phyloP scores from a whole-genome alignment of 1,139 yeast genomes.

The Scheffersomyces illinoinensis region DNA sequence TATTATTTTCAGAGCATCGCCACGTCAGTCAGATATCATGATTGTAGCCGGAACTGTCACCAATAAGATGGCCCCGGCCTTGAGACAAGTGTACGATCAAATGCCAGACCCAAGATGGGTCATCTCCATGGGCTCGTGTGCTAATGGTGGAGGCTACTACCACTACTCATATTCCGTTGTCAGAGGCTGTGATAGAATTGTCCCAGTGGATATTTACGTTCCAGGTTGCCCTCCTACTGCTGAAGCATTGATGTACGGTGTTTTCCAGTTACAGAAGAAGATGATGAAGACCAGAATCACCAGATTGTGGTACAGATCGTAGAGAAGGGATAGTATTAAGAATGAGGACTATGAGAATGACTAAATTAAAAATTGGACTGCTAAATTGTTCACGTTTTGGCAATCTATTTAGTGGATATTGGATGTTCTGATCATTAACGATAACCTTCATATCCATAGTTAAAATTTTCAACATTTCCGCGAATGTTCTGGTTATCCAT shows the following conservation, averaged over 20 bases:
- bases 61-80: slow-evolving; percentile 91
- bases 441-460: background rate
- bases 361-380: too few relatives aligned
- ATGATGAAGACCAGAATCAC: slow-evolving; percentile 81
- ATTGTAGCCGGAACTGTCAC: slow-evolving; percentile 92
- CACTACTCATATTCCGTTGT: slow-evolving; percentile 89
- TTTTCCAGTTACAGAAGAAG: slow-evolving; percentile 86
- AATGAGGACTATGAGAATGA: background rate
- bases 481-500: background rate
- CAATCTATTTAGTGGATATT: too few relatives aligned
- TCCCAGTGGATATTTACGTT: slow-evolving; percentile 88
- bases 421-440: background rate
- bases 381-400: too few relatives aligned
- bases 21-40: slow-evolving; percentile 92
- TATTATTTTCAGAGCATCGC: slow-evolving; percentile 91
- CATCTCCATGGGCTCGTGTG: slow-evolving; percentile 93
- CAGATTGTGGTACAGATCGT: slow-evolving; percentile 78
- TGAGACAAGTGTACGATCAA: slow-evolving; percentile 91
- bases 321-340: background rate
- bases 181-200: slow-evolving; percentile 85
- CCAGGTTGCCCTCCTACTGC: slow-evolving; percentile 95
- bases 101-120: slow-evolving; percentile 94
- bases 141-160: slow-evolving; percentile 93
- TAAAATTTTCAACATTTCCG: too few relatives aligned
- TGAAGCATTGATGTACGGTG: slow-evolving; percentile 90